Evolutionary conservation across 305 asterid species (phyloP).

Genomic region (Fraxinus nigra): DNA sequence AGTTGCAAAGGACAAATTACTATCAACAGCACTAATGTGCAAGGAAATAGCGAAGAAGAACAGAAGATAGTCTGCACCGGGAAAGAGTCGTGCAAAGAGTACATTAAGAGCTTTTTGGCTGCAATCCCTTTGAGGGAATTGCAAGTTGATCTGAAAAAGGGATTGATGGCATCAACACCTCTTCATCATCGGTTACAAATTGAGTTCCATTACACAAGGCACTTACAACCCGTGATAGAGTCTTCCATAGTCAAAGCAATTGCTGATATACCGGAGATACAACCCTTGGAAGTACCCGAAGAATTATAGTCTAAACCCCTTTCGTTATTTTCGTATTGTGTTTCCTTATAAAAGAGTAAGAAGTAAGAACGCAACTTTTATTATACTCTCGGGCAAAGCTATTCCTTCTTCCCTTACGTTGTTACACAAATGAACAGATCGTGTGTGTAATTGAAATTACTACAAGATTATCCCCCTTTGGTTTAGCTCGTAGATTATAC

Average conservation of each 20-base stretch:
- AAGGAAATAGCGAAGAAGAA: slow-evolving; percentile 30
- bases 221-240: slow-evolving; percentile 26
- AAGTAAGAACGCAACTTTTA: background rate
- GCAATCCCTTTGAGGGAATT: slow-evolving; percentile 81
- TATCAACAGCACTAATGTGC: background rate
- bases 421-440: slow-evolving; percentile 20
- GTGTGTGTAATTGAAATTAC: slow-evolving; percentile 22
- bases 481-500: background rate
- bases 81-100: slow-evolving; percentile 74
- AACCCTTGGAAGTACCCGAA: slow-evolving; percentile 14
- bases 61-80: slow-evolving; percentile 41
- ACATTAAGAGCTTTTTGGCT: slow-evolving; percentile 75
- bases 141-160: slow-evolving; percentile 67
- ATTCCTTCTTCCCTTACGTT: background rate
- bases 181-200: slow-evolving; percentile 78
- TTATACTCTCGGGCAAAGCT: background rate
- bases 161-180: slow-evolving; percentile 46
- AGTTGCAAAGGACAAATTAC: slow-evolving; percentile 6
- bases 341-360: background rate
- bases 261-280: slow-evolving; percentile 14
- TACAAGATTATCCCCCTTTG: slow-evolving; percentile 4
- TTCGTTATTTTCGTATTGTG: background rate
- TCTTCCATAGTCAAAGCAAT: slow-evolving; percentile 20
- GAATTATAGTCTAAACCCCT: background rate
- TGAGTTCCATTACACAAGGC: slow-evolving; percentile 65